phyloP scores from a whole-genome alignment of 108 stramenopile species.

The Cyclotella atomus region DNA sequence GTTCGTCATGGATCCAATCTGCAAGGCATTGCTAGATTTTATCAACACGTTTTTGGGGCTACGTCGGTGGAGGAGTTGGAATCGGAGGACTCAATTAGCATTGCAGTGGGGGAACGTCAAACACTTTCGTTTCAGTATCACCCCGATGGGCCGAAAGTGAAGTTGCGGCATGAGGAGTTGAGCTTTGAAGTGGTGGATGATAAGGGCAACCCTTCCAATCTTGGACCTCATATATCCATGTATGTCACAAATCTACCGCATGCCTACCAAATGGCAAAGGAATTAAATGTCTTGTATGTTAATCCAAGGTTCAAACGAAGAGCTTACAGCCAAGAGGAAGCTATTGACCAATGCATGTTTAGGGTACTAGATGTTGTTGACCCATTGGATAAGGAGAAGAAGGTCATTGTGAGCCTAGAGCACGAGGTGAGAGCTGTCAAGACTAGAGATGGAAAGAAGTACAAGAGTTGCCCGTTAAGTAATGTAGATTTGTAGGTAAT shows the following conservation, averaged over 20 bases:
- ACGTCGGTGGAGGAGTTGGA: slow-evolving; percentile 26
- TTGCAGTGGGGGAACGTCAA: slow-evolving; percentile 66
- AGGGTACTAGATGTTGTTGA: slow-evolving; percentile 62
- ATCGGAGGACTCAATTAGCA: slow-evolving; percentile 20
- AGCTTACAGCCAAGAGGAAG: slow-evolving; percentile 58
- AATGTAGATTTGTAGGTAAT: slow-evolving; percentile 8
- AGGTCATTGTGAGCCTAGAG: slow-evolving; percentile 55
- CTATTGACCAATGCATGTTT: slow-evolving; percentile 75
- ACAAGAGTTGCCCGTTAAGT: slow-evolving; percentile 75
- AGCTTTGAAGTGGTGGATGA: slow-evolving; percentile 42
- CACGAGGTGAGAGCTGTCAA: slow-evolving; percentile 63
- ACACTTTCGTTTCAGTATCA: slow-evolving; percentile 65
- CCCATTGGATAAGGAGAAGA: slow-evolving; percentile 38
- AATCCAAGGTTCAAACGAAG: slow-evolving; percentile 66
- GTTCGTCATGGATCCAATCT: slow-evolving; percentile 52
- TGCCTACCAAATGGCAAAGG: slow-evolving; percentile 39
- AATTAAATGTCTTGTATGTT: slow-evolving; percentile 54
- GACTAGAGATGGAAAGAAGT: slow-evolving; percentile 64
- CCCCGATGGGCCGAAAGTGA: slow-evolving; percentile 34
- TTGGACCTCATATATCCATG: slow-evolving; percentile 70
- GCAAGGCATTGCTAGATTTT: slow-evolving; percentile 68
- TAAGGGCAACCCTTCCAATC: slow-evolving; percentile 50
- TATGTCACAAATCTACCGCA: slow-evolving; percentile 51
- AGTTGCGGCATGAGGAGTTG: slow-evolving; percentile 61
- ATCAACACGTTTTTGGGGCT: slow-evolving; percentile 55